Evolutionary conservation across 2,329 filamentous ascomycete genomes (phyloP).

Genomic region (Bipolaris gigantea): DNA sequence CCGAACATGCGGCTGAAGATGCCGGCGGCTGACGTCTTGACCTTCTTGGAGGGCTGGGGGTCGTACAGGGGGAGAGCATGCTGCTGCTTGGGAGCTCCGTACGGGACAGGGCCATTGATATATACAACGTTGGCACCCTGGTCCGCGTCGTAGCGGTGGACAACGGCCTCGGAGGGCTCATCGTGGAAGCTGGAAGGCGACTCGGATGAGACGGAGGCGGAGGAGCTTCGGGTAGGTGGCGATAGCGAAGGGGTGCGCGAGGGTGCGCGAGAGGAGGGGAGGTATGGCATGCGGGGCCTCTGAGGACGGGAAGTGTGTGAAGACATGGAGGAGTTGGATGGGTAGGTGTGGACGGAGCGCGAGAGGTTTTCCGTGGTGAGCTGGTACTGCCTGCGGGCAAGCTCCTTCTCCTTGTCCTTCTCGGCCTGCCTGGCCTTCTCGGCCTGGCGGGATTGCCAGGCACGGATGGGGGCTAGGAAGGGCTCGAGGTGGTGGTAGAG

Average conservation of each 20-base stretch:
- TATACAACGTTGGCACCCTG: slow-evolving; percentile 49
- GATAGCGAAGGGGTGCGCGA: slow-evolving; percentile 56
- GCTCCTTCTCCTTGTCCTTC: slow-evolving; percentile 49
- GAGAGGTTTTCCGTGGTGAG: slow-evolving; percentile 47
- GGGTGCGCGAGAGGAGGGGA: slow-evolving; percentile 40
- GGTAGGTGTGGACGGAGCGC: slow-evolving; percentile 39
- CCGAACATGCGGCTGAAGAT: slow-evolving; percentile 47
- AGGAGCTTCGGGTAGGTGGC: slow-evolving; percentile 49
- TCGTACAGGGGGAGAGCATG: slow-evolving; percentile 44
- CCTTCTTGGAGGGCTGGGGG: slow-evolving; percentile 46
- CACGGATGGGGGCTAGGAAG: slow-evolving; percentile 84
- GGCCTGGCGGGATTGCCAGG: slow-evolving; percentile 56
- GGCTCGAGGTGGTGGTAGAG: slow-evolving; percentile 84
- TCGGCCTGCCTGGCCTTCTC: slow-evolving; percentile 56
- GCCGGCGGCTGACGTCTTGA: slow-evolving; percentile 40
- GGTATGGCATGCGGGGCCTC: slow-evolving; percentile 29
- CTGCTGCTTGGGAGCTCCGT: slow-evolving; percentile 32
- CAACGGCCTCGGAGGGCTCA: slow-evolving; percentile 35
- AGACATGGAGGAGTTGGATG: slow-evolving; percentile 40
- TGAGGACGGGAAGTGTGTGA: slow-evolving; percentile 37
- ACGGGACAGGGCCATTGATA: slow-evolving; percentile 41
- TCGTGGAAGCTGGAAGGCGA: slow-evolving; percentile 42
- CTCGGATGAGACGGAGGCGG: slow-evolving; percentile 36
- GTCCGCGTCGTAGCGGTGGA: slow-evolving; percentile 49
- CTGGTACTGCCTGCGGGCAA: slow-evolving; percentile 43